phyloP scores from a whole-genome alignment of 495 filamentous ascomycete genomes.

The Penicillium dipodomyicola region DNA sequence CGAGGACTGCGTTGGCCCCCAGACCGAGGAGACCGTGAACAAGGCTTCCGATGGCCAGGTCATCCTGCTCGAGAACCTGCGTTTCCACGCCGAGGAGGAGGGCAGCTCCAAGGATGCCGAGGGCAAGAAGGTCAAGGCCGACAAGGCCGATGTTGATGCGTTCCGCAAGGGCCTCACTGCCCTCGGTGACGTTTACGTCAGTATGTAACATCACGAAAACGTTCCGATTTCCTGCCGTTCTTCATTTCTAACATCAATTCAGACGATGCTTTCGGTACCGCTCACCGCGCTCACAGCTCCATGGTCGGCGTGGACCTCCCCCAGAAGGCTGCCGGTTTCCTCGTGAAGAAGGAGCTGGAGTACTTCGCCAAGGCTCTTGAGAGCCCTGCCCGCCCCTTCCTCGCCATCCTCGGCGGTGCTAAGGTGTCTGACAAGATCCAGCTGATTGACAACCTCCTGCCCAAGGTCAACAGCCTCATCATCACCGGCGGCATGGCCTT shows the following conservation, averaged over 20 bases:
- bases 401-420: constrained; percentile 95
- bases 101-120: constrained; percentile 87
- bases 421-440: constrained; percentile 99
- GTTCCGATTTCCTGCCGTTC: background rate
- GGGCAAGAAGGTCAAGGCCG: constrained; percentile 97
- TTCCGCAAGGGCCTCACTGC: constrained; percentile 95
- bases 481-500: constrained; percentile 99
- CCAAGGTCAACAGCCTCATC: constrained; percentile 94
- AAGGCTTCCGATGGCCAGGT: constrained; percentile 80
- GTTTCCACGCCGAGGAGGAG: constrained; percentile 97
- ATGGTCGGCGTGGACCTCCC: constrained; percentile 97
- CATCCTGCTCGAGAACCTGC: constrained; percentile 92
- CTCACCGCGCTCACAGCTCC: constrained; percentile 95
- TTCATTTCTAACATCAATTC: constrained; percentile 21
- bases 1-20: constrained; percentile 83
- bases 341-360: constrained; percentile 99
- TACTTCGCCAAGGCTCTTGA: constrained; percentile 99
- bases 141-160: constrained; percentile 84
- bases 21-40: constrained; percentile 86
- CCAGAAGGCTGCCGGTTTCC: constrained; percentile 93
- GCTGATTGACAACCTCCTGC: constrained; percentile 96
- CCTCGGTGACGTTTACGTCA: constrained; percentile 94
- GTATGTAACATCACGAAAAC: constrained; percentile 48
- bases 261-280: constrained; percentile 99
- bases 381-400: constrained; percentile 89